phyloP scores from a whole-genome alignment of 257 asterid genomes.

The Ilex asprella region DNA sequence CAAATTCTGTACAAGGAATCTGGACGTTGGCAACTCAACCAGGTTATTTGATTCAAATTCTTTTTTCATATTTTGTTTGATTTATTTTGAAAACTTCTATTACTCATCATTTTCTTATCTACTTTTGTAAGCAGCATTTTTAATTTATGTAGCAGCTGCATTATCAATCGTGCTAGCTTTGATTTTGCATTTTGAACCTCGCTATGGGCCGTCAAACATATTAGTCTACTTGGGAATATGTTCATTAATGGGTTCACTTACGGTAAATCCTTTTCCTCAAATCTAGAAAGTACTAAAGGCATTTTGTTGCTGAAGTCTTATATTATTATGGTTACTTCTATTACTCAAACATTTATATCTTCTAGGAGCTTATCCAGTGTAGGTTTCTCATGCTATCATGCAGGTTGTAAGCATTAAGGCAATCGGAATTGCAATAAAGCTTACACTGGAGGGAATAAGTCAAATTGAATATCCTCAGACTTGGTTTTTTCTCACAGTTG shows the following conservation, averaged over 20 bases:
- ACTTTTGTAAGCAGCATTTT: conserved; percentile 27
- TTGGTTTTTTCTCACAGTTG: conserved; percentile 64
- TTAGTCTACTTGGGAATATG: conserved; percentile 44
- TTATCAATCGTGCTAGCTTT: conserved; percentile 29
- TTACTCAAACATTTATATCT: background rate
- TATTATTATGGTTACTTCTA: background rate
- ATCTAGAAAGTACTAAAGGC: background rate
- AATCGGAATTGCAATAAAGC: conserved; percentile 83
- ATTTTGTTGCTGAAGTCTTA: background rate
- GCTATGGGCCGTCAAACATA: conserved; percentile 37
- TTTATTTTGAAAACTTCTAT: background rate
- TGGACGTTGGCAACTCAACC: conserved; percentile 48
- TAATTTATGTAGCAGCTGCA: conserved; percentile 29
- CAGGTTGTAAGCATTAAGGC: conserved; percentile 93
- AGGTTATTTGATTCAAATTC: conserved; percentile 11
- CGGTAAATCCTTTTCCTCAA: conserved; percentile 21
- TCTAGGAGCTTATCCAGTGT: background rate
- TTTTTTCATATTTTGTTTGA: background rate
- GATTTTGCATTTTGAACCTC: conserved; percentile 33
- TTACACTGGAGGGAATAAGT: conserved; percentile 72
- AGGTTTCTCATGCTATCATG: background rate
- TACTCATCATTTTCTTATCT: conserved; percentile 6
- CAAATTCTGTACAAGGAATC: conserved; percentile 35
- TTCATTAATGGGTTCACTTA: conserved; percentile 43
- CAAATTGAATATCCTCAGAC: conserved; percentile 66